Conservation (phyloP, 768 basidiomycete genomes). For the Russula sp. region DNA sequence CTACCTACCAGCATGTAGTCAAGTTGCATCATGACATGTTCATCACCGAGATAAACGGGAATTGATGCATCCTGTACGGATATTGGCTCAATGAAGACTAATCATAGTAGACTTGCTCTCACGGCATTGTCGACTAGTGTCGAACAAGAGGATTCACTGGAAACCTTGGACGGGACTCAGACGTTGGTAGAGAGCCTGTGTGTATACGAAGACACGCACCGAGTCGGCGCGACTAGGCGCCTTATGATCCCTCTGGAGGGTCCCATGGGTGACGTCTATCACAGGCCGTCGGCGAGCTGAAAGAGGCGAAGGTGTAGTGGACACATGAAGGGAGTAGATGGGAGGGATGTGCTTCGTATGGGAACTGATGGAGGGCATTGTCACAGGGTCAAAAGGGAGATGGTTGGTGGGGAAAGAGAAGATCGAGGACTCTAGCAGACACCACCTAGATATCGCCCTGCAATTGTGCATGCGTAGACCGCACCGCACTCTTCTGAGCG, state of each 20-base stretch:
- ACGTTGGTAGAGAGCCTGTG: background rate
- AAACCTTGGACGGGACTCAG: slow-evolving; percentile 9
- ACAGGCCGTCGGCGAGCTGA: slow-evolving; percentile 7
- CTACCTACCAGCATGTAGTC: slow-evolving; percentile 18
- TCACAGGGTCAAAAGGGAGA: background rate
- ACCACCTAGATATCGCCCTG: slow-evolving; percentile 15
- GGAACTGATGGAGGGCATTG: slow-evolving; percentile 6
- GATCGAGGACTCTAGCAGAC: slow-evolving; percentile 6
- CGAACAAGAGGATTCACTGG: slow-evolving; percentile 19
- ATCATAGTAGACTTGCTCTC: background rate
- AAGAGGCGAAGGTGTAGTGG: background rate
- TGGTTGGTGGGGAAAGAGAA: slow-evolving; percentile 8
- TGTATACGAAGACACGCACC: slow-evolving; percentile 5
- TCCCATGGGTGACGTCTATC: slow-evolving; percentile 14
- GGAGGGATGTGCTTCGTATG: background rate
- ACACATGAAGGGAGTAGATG: background rate
- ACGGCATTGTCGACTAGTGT: slow-evolving; percentile 20
- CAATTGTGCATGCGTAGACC: slow-evolving; percentile 12
- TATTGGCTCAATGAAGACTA: background rate
- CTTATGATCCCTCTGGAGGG: slow-evolving; percentile 6
- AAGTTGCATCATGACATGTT: slow-evolving; percentile 20
- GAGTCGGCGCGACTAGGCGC: slow-evolving; percentile 20
- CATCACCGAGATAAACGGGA: slow-evolving; percentile 12
- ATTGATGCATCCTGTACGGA: slow-evolving; percentile 6
- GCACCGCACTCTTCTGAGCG: slow-evolving; percentile 8